These are phyloP conservation scores for Claviceps sorghi DNA, from an alignment of 2,329 filamentous ascomycete species.

Conservation along the genomic window DNA sequence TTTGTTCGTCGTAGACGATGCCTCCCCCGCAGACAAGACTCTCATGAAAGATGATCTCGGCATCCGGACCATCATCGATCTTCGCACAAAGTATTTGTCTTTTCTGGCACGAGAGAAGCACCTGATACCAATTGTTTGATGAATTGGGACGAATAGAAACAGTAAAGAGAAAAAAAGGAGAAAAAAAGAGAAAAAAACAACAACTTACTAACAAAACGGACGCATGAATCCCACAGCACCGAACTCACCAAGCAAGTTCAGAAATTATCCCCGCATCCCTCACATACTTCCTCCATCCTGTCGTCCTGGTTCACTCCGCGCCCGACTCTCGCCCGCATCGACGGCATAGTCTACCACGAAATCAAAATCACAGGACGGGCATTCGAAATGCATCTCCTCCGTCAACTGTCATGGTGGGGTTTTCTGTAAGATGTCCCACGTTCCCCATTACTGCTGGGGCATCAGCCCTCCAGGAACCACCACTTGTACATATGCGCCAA, in stretches of 20 bases:
- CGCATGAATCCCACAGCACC: constrained; percentile 33
- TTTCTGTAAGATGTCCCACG: constrained; percentile 35
- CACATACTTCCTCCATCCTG: constrained; percentile 24
- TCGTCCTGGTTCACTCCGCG: constrained; percentile 30
- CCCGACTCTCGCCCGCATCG: constrained; percentile 44
- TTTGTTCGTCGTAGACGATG: constrained; percentile 43
- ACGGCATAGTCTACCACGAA: constrained; percentile 46
- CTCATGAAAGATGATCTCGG: constrained; percentile 44
- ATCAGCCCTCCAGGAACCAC: neutral
- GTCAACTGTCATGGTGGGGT: constrained; percentile 52
- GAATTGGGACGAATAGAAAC: no score
- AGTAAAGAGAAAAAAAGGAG: no score
- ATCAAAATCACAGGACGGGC: constrained; percentile 61
- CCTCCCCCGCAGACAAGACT: constrained; percentile 48
- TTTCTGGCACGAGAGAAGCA: neutral
- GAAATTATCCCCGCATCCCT: constrained; percentile 35
- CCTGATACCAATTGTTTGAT: no score
- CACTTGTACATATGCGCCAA: neutral
- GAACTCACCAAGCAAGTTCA: constrained; percentile 56
- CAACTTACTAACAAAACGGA: neutral
- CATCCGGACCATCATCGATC: constrained; percentile 61
- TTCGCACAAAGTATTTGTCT: constrained; percentile 51
- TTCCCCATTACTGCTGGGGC: neutral
- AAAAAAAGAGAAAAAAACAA: neutral
- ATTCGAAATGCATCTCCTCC: constrained; percentile 55